Evolutionary conservation across 768 basidiomycete species (phyloP).

Genomic region (Phaeotremella skinneri): DNA sequence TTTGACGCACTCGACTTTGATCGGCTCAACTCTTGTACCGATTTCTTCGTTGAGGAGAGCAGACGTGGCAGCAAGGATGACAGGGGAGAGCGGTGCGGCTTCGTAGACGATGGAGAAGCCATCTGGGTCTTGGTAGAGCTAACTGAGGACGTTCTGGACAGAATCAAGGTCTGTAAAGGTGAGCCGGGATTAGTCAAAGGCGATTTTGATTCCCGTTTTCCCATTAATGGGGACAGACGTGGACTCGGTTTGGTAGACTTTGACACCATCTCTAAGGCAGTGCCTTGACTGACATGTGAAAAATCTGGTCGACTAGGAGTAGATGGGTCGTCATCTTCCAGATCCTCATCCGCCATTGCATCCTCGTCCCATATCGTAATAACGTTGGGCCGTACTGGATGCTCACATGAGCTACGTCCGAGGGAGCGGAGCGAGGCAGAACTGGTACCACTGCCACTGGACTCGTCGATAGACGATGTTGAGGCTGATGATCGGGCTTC

Average conservation of each 20-base stretch:
- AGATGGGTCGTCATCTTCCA: conserved; percentile 20
- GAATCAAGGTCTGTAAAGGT: neutral
- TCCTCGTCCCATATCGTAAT: conserved; percentile 31
- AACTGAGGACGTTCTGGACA: neutral
- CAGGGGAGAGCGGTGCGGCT: conserved; percentile 16
- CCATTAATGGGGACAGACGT: neutral
- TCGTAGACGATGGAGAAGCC: conserved; percentile 4
- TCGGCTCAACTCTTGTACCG: conserved; percentile 5
- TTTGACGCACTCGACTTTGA: neutral
- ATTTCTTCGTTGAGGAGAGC: conserved; percentile 27
- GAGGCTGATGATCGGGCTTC: conserved; percentile 31
- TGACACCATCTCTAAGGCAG: neutral
- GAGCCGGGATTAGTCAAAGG: neutral
- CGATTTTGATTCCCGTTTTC: conserved; percentile 5
- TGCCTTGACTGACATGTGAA: neutral
- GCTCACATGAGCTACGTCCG: conserved; percentile 35
- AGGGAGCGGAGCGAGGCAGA: conserved; percentile 31
- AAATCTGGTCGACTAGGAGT: conserved; percentile 23
- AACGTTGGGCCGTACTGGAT: conserved; percentile 24
- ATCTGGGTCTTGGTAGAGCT: conserved; percentile 1
- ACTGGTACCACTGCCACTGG: conserved; percentile 34
- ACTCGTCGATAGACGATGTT: conserved; percentile 35
- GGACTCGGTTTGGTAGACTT: neutral
- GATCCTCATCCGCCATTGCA: neutral
- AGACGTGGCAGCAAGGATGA: conserved; percentile 30